phyloP scores from a whole-genome alignment of 1,284 basidiomycete species.

The Schizophyllum amplum region DNA sequence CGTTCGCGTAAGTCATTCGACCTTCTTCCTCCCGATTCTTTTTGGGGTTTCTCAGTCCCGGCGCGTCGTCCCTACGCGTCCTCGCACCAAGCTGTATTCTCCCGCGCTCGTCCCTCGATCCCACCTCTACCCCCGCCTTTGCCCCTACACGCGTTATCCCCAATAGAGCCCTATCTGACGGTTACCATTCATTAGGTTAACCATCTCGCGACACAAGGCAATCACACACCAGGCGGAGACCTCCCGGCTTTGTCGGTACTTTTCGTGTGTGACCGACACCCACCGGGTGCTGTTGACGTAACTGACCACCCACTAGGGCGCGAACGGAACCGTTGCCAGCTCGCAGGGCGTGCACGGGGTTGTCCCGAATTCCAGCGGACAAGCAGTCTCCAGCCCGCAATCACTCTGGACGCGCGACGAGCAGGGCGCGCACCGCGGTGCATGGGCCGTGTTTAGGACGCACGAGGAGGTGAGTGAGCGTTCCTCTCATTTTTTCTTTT shows the following conservation, averaged over 20 bases:
- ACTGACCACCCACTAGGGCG: too few species aligned
- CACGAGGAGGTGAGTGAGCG: constrained; percentile 48
- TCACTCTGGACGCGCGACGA: constrained; percentile 40
- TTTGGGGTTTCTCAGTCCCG: constrained; percentile 4
- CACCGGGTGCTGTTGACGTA: too few species aligned
- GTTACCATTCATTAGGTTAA: too few species aligned
- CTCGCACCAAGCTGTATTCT: constrained; percentile 23
- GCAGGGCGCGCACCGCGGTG: constrained; percentile 21
- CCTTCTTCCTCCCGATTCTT: background rate
- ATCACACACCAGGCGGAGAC: too few species aligned
- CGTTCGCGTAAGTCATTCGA: constrained; percentile 32
- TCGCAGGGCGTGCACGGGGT: constrained; percentile 20
- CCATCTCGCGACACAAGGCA: too few species aligned
- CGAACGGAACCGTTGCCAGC: too few species aligned
- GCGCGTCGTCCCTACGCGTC: constrained; percentile 1
- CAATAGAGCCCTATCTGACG: too few species aligned
- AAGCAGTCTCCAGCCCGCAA: constrained; percentile 22
- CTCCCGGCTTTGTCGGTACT: too few species aligned
- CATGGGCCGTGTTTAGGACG: constrained; percentile 50
- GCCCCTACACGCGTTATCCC: too few species aligned
- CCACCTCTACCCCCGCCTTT: too few species aligned
- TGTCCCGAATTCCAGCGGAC: constrained; percentile 10
- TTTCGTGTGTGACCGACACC: too few species aligned
- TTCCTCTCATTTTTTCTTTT: constrained; percentile 4
- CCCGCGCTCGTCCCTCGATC: too few species aligned